phyloP scores from a whole-genome alignment of 306 rosid genomes.

The Cyamopsis tetragonoloba region DNA sequence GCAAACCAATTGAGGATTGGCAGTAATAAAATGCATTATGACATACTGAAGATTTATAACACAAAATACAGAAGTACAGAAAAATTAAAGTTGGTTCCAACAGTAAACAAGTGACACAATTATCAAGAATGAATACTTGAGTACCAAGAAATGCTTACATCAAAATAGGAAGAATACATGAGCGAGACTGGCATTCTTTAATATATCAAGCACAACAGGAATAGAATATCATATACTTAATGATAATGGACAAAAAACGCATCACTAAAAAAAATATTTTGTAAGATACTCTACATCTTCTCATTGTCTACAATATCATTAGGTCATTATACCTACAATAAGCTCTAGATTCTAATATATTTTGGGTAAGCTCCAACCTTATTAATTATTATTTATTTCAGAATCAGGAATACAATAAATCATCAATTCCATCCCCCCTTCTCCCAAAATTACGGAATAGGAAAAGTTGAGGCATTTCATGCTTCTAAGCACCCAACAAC shows the following conservation, averaged over 20 bases:
- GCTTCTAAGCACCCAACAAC: neutral
- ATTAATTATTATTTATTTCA: neutral
- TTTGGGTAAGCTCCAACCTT: neutral
- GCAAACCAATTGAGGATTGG: neutral
- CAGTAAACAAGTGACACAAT: neutral
- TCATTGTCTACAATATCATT: neutral
- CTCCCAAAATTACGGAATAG: neutral
- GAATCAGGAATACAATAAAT: neutral
- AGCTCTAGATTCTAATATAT: slow-evolving; percentile 11
- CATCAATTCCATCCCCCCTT: neutral
- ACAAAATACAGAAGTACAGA: neutral
- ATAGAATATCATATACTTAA: slow-evolving; percentile 8
- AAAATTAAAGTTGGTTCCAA: neutral
- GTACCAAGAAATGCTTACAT: neutral
- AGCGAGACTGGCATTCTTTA: slow-evolving; percentile 2
- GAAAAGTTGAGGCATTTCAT: slow-evolving; percentile 8
- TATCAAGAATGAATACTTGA: neutral
- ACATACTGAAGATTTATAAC: slow-evolving; percentile 15
- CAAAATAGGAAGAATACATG: neutral
- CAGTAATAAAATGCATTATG: slow-evolving; percentile 5
- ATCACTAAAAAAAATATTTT: neutral
- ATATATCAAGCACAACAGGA: slow-evolving; percentile 10
- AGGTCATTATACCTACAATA: neutral
- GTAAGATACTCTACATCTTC: neutral
- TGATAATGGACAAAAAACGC: neutral